Base-by-base conservation (phyloP, 2,329 filamentous ascomycete species). In the Trichothecium sympodiale region DNA sequence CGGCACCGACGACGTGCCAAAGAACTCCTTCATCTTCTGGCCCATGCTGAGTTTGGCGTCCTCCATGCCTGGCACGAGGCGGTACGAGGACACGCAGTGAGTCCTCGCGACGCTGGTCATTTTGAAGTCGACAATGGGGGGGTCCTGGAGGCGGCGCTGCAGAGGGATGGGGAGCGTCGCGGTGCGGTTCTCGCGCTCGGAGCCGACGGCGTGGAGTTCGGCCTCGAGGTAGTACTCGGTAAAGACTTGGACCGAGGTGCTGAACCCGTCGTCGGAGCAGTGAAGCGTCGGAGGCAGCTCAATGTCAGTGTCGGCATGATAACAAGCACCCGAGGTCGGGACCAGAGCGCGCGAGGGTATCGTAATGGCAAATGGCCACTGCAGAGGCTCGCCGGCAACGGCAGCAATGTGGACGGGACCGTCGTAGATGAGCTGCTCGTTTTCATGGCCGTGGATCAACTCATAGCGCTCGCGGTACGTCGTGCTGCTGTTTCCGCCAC, bases 171-270 rank as follows among this genome's bases (percentile, higher is more conserved):
- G 50, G 3, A 46, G 34, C 3, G 29, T 37, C 8, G 40, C 52
- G n/a, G 36, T 10, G 23, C 33, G 28, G n/a, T 25, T 16, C 25
- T 41, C 30, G 18, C 8, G 33, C 23, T 8, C 16, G 13, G 14
- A n/a, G n/a, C n/a, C n/a, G n/a, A n/a, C 36, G n/a, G 23, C 27
- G 2, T 18, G 36, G 2, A 56, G 33, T 2, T 40, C 38, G 4
- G 54, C 54, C 17, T 55, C 41, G 9, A 59, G 41, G 18, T 40
- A 47, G 34, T 58, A 59, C 40, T 59, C 54, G 12, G 57, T 50
- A 13, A 46, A 52, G 7, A 42, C 40, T 16, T 53, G 42, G 15
- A 43, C 41, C 1, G n/a, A 28, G 2, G 37, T 39, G 14, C 32
- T n/a, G n/a, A n/a, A n/a, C n/a, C n/a, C n/a, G n/a, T n/a, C 35